Conservation (phyloP, 345 rosid genomes). For the Corchorus capsularis region DNA sequence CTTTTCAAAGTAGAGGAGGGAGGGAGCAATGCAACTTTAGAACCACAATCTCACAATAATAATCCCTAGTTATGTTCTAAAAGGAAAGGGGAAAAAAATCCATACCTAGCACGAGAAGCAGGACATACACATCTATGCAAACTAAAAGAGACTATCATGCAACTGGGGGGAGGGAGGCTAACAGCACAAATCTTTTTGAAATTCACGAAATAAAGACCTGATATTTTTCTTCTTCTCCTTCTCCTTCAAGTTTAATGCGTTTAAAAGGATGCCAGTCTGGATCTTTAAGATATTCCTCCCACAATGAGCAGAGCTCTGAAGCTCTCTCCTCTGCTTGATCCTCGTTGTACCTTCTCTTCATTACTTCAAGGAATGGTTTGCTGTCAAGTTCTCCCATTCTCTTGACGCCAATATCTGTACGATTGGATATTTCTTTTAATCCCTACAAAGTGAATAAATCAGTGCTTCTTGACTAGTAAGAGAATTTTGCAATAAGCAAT, state of each 20-base stretch:
- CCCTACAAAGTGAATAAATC: slow-evolving; percentile 43
- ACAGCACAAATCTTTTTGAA: slow-evolving; percentile 4
- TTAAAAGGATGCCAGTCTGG: slow-evolving; percentile 96
- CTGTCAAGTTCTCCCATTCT: slow-evolving; percentile 96
- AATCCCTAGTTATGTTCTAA: slow-evolving; percentile 3
- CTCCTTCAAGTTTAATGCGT: slow-evolving; percentile 48
- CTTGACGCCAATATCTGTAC: slow-evolving; percentile 67
- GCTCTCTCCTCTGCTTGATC: slow-evolving; percentile 82
- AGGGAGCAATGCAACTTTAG: background rate
- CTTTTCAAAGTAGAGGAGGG: background rate
- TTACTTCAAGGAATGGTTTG: slow-evolving; percentile 73
- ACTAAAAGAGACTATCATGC: slow-evolving; percentile 8
- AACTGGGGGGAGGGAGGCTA: background rate
- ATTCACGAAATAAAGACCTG: slow-evolving; percentile 48
- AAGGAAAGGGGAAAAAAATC: background rate
- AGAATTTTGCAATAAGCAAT: background rate
- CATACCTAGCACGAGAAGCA: background rate
- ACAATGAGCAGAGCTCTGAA: slow-evolving; percentile 73
- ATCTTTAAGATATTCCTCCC: slow-evolving; percentile 94
- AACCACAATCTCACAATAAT: background rate
- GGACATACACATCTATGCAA: slow-evolving; percentile 2
- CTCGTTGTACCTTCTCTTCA: slow-evolving; percentile 65
- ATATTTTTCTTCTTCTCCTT: slow-evolving; percentile 53
- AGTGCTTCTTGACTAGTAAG: slow-evolving; percentile 20
- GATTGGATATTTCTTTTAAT: slow-evolving; percentile 51